Base-by-base conservation (phyloP, 805 yeast species). In the Nadsonia fulvescens region DNA sequence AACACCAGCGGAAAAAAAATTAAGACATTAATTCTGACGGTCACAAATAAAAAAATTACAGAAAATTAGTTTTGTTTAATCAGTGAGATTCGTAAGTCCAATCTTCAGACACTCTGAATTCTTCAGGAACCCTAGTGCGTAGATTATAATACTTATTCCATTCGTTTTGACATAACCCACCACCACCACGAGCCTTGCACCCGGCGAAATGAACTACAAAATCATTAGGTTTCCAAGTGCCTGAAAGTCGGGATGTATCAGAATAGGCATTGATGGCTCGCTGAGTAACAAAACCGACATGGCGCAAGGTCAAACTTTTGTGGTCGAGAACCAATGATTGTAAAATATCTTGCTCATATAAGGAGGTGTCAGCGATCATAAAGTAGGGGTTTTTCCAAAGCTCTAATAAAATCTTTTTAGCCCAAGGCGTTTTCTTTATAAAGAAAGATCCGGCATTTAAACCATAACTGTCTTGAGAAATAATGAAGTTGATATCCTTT, bases 381-480 rank as follows among this genome's bases (percentile, higher is more conserved):
- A 35, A 16, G 5, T 24, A 18, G 8, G 36, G 46, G 22, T 42
- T 47, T 11, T 37, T 37, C 49, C 53, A 46, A 17, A 45, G 16
- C 13, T 49, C 47, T 11, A 49, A 27, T 10, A 47, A 24, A 35
- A 25, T 21, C 15, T 31, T 32, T 9, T n/a, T n/a, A n/a, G 39
- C 35, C 19, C 35, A 38, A 9, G 23, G 25, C 1, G 44, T 33
- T 16, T 44, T 24, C 12, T 39, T 32, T 12, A 49, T 21, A 23
- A 49, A 38, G 20, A 49, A 34, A 3, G 53, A 45, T 13, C 54
- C 54, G 3, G 51, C 43, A 27, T 49, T 47, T 20, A 49, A 16
- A 5, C 44, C 44, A 15, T 35, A 25, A 19, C 14, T 18, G 31
- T 48, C 53, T 24, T 47, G 45, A 3, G 46, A 30, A 5, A 46